Conservation (phyloP, 2,329 filamentous ascomycete genomes). For the Aspergillus sojae region DNA sequence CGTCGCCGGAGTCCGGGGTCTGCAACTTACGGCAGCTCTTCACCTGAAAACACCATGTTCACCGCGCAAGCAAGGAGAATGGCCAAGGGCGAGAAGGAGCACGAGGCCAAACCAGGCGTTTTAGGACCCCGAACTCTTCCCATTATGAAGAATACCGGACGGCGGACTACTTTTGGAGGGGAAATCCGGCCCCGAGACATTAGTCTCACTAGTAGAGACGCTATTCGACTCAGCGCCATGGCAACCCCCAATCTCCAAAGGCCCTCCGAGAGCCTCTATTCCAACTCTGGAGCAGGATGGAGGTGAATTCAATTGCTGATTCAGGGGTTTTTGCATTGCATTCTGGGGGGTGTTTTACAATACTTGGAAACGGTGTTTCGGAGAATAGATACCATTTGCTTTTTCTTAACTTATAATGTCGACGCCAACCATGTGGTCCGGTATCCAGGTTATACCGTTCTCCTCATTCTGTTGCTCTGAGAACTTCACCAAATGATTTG, state of each 20-base stretch:
- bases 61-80: slow-evolving; percentile 69
- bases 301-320: slow-evolving; percentile 16
- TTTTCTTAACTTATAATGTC: slow-evolving; percentile 15
- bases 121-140: slow-evolving; percentile 64
- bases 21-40: slow-evolving; percentile 53
- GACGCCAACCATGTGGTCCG: slow-evolving; percentile 18
- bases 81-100: slow-evolving; percentile 63
- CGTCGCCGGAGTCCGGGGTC: slow-evolving; percentile 60
- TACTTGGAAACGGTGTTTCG: slow-evolving; percentile 28
- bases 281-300: slow-evolving; percentile 29
- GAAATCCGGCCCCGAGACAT: slow-evolving; percentile 44
- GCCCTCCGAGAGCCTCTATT: slow-evolving; percentile 34
- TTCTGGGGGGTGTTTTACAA: slow-evolving; percentile 15
- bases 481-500: slow-evolving; percentile 16
- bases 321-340: slow-evolving; percentile 12
- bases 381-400: slow-evolving; percentile 35
- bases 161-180: slow-evolving; percentile 46
- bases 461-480: neutral
- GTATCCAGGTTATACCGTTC: slow-evolving; percentile 12
- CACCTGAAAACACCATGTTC: slow-evolving; percentile 62
- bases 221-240: slow-evolving; percentile 41
- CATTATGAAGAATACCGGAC: slow-evolving; percentile 56
- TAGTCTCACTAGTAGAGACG: slow-evolving; percentile 42
- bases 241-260: slow-evolving; percentile 39
- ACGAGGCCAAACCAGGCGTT: slow-evolving; percentile 58